phyloP scores from a whole-genome alignment of 139 green algal genomes.

The Astrephomene gubernaculifera region DNA sequence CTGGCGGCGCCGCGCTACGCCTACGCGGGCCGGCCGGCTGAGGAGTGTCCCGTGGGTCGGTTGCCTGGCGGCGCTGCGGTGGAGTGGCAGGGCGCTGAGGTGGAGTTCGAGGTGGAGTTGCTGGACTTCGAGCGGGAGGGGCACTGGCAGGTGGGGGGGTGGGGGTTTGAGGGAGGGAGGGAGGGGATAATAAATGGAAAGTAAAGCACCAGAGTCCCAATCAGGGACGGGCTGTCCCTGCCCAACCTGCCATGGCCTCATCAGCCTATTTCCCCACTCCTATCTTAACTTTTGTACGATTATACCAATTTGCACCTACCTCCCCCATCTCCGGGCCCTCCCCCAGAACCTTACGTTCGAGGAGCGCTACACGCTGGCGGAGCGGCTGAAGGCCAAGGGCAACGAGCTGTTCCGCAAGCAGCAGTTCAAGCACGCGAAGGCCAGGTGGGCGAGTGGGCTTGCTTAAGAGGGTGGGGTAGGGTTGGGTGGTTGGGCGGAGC shows the following conservation, averaged over 20 bases:
- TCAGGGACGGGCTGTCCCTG: too few species aligned
- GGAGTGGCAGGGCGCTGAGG: slow-evolving; percentile 37
- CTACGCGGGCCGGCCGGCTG: slow-evolving; percentile 47
- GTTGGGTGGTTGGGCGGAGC: too few species aligned
- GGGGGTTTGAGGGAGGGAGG: too few species aligned
- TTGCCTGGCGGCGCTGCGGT: too few species aligned
- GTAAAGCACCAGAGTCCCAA: too few species aligned
- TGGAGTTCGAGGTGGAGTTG: slow-evolving; percentile 84
- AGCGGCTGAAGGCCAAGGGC: slow-evolving; percentile 69
- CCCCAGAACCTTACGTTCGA: slow-evolving; percentile 57
- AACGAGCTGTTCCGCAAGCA: slow-evolving; percentile 72
- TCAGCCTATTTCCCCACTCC: too few species aligned
- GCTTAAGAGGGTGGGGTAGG: too few species aligned
- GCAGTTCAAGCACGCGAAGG: slow-evolving; percentile 48
- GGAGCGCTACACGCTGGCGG: slow-evolving; percentile 62
- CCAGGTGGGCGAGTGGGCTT: slow-evolving; percentile 25
- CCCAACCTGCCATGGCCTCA: too few species aligned
- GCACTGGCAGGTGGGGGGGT: slow-evolving; percentile 63
- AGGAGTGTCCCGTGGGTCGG: too few species aligned
- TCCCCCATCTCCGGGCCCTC: neutral
- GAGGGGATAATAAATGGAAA: too few species aligned
- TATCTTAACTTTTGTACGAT: too few species aligned
- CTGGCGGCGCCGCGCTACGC: slow-evolving; percentile 21
- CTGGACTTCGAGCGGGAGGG: slow-evolving; percentile 73
- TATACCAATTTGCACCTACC: too few species aligned